phyloP scores from a whole-genome alignment of 345 rosid genomes.

The Lenwebbia sp. region DNA sequence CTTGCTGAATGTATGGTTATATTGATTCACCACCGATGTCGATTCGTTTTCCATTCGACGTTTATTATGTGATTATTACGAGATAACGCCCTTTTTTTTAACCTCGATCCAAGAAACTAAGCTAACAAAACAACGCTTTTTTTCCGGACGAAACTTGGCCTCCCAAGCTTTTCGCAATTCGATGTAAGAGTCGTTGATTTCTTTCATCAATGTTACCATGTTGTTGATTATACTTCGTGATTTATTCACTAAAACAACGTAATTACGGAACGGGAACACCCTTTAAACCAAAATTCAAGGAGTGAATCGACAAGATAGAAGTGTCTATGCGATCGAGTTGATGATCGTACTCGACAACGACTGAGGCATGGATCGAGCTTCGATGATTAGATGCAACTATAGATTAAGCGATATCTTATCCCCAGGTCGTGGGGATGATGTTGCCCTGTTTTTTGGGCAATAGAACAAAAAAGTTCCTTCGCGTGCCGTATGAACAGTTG shows the following conservation, averaged over 20 bases:
- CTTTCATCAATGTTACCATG: fast-evolving
- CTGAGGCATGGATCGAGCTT: neutral
- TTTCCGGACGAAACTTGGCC: neutral
- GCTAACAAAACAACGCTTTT: fast-evolving
- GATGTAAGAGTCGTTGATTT: fast-evolving
- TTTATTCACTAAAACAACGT: fast-evolving
- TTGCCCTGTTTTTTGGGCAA: neutral
- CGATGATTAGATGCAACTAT: neutral
- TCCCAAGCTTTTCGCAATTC: fast-evolving
- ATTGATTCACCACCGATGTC: neutral
- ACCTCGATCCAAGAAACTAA: fast-evolving
- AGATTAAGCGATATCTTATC: neutral
- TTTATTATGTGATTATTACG: neutral
- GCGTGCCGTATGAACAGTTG: neutral
- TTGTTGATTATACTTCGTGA: fast-evolving
- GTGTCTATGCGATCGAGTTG: fast-evolving
- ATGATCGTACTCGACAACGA: neutral
- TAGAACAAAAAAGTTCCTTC: neutral
- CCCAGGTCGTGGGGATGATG: neutral
- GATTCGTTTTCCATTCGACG: neutral
- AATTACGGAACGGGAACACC: neutral
- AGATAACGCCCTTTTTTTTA: neutral
- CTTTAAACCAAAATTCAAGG: neutral
- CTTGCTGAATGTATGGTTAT: neutral
- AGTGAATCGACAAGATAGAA: neutral